These are phyloP conservation scores for Penicillium griseofulvum DNA, from an alignment of 2,329 filamentous ascomycete species.

Conservation along the genomic window DNA sequence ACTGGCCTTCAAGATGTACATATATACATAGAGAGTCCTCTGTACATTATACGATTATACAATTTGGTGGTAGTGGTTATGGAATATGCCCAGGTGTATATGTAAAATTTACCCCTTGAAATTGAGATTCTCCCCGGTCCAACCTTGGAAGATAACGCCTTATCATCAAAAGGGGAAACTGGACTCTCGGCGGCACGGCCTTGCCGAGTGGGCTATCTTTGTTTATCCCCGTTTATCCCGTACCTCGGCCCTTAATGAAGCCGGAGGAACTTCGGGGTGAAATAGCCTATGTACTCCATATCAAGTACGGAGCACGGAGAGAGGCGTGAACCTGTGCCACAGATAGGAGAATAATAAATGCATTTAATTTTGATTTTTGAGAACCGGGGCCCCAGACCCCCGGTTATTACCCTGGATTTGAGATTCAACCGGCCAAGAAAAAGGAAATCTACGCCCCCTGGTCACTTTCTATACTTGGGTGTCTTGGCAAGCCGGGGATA, in stretches of 20 bases:
- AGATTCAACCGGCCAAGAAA: slow-evolving; percentile 1
- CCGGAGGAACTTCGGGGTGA: slow-evolving; percentile 1
- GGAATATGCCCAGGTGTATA: neutral
- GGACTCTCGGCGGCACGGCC: neutral
- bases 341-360: neutral
- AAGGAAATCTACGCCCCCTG: neutral
- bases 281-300: neutral
- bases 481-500: neutral
- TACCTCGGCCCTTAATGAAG: neutral
- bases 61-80: neutral
- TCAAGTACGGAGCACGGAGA: too few relatives aligned
- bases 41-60: neutral
- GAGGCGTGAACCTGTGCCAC: neutral
- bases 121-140: neutral
- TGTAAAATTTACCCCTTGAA: too few relatives aligned
- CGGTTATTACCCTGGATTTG: neutral
- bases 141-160: neutral
- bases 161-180: slow-evolving; percentile 6
- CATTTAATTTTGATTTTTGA: neutral
- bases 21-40: slow-evolving; percentile 2
- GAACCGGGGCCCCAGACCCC: neutral
- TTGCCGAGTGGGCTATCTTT: slow-evolving; percentile 19
- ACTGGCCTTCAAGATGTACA: neutral
- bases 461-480: neutral
- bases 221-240: slow-evolving; percentile 11